Evolutionary conservation across 768 basidiomycete genomes (phyloP), one percentile per base, ranked within the genome.

Genomic region (button mushroom (Agaricus bisporus)): DNA sequence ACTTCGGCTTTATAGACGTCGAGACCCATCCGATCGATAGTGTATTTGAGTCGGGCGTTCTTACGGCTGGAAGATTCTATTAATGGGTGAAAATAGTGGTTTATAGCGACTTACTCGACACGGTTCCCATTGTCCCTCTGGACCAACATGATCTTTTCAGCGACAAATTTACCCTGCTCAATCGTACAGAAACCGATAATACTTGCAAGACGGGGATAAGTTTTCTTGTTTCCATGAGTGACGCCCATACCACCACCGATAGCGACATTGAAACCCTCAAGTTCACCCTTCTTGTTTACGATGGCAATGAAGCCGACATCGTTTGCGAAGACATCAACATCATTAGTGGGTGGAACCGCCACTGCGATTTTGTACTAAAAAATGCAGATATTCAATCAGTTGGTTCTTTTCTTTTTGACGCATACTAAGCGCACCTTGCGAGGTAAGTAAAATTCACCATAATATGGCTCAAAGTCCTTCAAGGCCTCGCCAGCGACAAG

Each of bases 181-280:
- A 81, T 72, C 1, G 88, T 90, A 63, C 92, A 93, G 77, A 98
- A 99, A 48, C 97, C 97, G 57, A 99, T 81, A 44, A 97, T 71
- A 62, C 86, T 86, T 26, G 82, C 93, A 42, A 85, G 69, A 49
- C 97, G 86, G 43, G 97, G 97, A 67, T 98, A 98, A 0, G 97
- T 99, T 76, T 97, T 95, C 77, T 98, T 98, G 78, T 92, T 95
- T 32, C 93, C 93, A 62, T 98, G 95, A 1, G 97, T 98, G 41
- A 98, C 97, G 68, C 97, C 97, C 97, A 99, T 99, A 46, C 97
- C 97, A 60, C 97, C 97, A 53, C 97, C 97, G 41, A 91, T 75
- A 14, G 86, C 70, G 49, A 99, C 94, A 65, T 99, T 97, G 80
- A 97, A 99, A 41, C 97, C 97, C 49, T 78, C 77, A 17, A 99